Base-by-base conservation (phyloP, 2,329 filamentous ascomycete genomes). In the Pseudocercospora fuligena region DNA sequence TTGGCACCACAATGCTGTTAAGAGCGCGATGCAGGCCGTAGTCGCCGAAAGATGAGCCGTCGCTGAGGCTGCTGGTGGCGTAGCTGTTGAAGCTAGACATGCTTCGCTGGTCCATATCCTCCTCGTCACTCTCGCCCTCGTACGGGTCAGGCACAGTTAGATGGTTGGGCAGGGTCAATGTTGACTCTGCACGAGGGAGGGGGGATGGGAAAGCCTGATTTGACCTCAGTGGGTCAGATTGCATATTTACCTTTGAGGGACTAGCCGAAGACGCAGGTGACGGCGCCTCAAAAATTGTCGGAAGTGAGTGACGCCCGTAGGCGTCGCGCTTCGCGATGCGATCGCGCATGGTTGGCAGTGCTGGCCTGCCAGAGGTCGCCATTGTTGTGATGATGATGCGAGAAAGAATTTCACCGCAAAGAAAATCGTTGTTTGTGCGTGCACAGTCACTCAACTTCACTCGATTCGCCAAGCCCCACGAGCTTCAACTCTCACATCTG, bases 21-120 rank as follows among this genome's bases (percentile, higher is more conserved):
- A 69, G 54, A 21, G 67, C 64, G 33, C 64, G 64, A 5, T 57
- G 57, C 19, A 66, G 58, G 19, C 67, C 64, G 56, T 65, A 66
- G 47, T 65, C 58, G n/a, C 43, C 64, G 40, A 46, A 23, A 14
- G 62, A 12, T 1, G 54, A 61, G 46, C 57, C 51, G 53, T 49
- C 58, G 60, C 66, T 68, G 40, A 65, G 31, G 12, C 31, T 46
- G 57, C 63, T 66, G 14, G 66, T 59, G 19, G 27, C 64, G 57
- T 60, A 65, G 19, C 56, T 60, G 29, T 57, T 58, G 40, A 66
- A 19, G 31, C 56, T 58, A 14, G 56, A 58, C 19, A 16, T 43
- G 56, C 29, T 40, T 3, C 31, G 56, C n/a, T 36, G 29, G 29
- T 58, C n/a, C 31, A 23, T 21, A 19, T 19, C 29, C 29, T 19